phyloP scores from a whole-genome alignment of 108 stramenopile species.

The Nitzschia sp. region DNA sequence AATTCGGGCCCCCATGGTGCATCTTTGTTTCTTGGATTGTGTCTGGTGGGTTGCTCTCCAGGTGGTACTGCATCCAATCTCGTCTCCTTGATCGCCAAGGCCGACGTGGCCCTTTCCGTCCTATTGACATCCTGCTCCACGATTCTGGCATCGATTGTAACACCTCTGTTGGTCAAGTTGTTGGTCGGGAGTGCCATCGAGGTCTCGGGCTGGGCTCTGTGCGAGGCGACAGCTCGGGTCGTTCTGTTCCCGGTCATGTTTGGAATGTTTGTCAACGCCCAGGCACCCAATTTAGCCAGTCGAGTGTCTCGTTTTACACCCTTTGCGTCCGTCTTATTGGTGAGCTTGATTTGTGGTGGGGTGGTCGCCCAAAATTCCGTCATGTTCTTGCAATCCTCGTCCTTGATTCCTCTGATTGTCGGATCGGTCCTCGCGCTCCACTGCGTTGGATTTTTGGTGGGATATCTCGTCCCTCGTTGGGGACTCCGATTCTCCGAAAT shows the following conservation, averaged over 20 bases:
- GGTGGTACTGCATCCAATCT: slow-evolving; percentile 96
- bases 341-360: slow-evolving; percentile 90
- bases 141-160: slow-evolving; percentile 78
- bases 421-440: slow-evolving; percentile 71
- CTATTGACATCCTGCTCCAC: slow-evolving; percentile 90
- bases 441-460: slow-evolving; percentile 77
- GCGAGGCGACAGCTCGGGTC: slow-evolving; percentile 76
- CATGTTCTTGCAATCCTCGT: slow-evolving; percentile 36
- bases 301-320: slow-evolving; percentile 74
- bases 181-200: slow-evolving; percentile 76
- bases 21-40: slow-evolving; percentile 71
- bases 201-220: slow-evolving; percentile 70
- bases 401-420: slow-evolving; percentile 47
- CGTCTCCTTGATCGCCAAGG: slow-evolving; percentile 90
- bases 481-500: slow-evolving; percentile 54
- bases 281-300: slow-evolving; percentile 55
- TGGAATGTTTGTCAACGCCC: slow-evolving; percentile 84
- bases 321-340: slow-evolving; percentile 83
- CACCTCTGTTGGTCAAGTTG: slow-evolving; percentile 83
- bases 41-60: slow-evolving; percentile 84
- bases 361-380: slow-evolving; percentile 86
- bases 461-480: slow-evolving; percentile 65
- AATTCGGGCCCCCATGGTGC: slow-evolving; percentile 41
- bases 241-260: slow-evolving; percentile 86
- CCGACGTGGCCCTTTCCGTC: slow-evolving; percentile 92